Evolutionary conservation across 1,139 yeast species (phyloP), one percentile per base, ranked within the genome.

Genomic region (Yamadazyma mexicana): DNA sequence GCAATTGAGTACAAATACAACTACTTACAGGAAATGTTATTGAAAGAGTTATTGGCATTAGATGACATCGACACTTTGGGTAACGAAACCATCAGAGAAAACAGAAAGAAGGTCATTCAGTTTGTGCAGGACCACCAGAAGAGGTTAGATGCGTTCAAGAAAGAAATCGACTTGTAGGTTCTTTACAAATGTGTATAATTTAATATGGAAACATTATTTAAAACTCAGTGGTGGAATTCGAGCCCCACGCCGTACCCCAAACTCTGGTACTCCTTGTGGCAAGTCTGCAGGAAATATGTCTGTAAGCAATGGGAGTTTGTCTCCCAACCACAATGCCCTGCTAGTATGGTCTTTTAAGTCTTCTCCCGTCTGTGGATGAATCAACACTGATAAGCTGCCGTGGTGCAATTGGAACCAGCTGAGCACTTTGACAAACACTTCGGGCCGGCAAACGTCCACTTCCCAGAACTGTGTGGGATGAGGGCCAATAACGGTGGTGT

Each of bases 21-120:
- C 39, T 84, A 69, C 55, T 79, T 72, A 55, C 83, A 79, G 48
- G 94, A 85, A 55, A 75, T 76, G 73, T 63, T 84, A 38, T 66
- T 84, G 56, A 83, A 84, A 55, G 73, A 83, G 49, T 61, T 83
- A 50, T 70, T 85, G 70, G 77, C 74, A 44, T 66, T 85, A 44
- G 94, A 85, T 51, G 81, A 75, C 2, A 68, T 85, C 31, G 88
- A 84, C 41, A 73, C 75, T 50, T 47, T 62, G 56, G 59, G 73
- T 33, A 75, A 77, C 50, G 73, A 64, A 0, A 65, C 69, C 5
- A 64, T 84, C 49, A 76, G 87, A 51, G 68, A 67, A 33, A 71
- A 72, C 52, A 72, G 94, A 51, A 83, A 78, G 56, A 73, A 69
- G 42, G 75, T 76, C 9, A 80, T 85, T 48, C 79, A 75, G 51